Conservation (phyloP, 108 stramenopile genomes). For the Fragilaria crotonensis region DNA sequence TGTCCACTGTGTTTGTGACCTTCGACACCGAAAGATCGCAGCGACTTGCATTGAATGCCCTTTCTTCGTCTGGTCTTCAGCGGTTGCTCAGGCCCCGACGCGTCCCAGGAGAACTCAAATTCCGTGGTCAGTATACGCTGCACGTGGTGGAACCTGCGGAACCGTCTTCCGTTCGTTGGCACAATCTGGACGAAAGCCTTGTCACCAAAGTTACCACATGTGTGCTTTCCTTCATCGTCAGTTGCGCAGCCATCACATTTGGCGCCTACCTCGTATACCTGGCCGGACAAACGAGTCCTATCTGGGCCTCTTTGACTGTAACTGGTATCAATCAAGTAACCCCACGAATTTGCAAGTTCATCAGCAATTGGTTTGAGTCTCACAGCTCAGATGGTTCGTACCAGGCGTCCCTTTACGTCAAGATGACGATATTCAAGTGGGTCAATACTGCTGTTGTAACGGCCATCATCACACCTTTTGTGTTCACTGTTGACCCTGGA, state of each 20-base stretch:
- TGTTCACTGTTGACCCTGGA: slow-evolving; percentile 5
- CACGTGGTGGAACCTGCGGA: slow-evolving; percentile 18
- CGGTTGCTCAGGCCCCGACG: slow-evolving; percentile 8
- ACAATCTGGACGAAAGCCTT: slow-evolving; percentile 31
- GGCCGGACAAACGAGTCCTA: slow-evolving; percentile 17
- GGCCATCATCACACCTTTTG: slow-evolving; percentile 13
- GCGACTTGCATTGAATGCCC: slow-evolving; percentile 4
- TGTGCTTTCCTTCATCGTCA: not conserved
- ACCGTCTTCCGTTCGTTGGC: slow-evolving; percentile 44
- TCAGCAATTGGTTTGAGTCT: slow-evolving; percentile 14
- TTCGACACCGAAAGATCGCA: slow-evolving; percentile 20
- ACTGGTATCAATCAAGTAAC: slow-evolving; percentile 2
- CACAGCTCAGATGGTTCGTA: slow-evolving; percentile 9
- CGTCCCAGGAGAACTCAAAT: not conserved
- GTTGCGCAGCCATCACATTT: slow-evolving; percentile 15
- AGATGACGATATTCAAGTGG: slow-evolving; percentile 18
- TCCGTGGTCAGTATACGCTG: not conserved
- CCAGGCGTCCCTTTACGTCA: slow-evolving; percentile 14
- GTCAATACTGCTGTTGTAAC: slow-evolving; percentile 13
- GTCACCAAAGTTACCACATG: slow-evolving; percentile 13
- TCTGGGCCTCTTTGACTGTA: slow-evolving; percentile 1
- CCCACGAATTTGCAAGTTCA: slow-evolving; percentile 3
- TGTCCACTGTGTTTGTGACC: slow-evolving; percentile 14
- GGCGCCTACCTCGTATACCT: no score
- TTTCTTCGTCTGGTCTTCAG: not conserved